Conservation (phyloP, 208 protist genomes). For the Trichomonas gallinae region DNA sequence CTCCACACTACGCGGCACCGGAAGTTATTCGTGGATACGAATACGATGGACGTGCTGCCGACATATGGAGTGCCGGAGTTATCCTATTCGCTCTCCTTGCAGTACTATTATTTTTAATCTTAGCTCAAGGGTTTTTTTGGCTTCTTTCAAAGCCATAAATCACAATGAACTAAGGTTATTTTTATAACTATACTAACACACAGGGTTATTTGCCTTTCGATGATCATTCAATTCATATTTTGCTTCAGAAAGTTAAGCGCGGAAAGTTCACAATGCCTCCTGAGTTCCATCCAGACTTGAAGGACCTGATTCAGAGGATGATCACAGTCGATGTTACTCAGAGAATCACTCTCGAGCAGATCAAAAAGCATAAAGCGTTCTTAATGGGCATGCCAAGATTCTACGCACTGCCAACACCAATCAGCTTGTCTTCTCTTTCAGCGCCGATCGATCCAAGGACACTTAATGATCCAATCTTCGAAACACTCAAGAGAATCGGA, state of each 20-base stretch:
- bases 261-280: not conserved
- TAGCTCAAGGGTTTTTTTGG: too few species aligned
- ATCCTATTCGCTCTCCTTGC: slow-evolving; percentile 69
- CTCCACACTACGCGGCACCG: slow-evolving; percentile 67
- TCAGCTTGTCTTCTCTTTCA: not conserved
- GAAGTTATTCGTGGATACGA: slow-evolving; percentile 60
- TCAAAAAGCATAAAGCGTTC: not conserved
- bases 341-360: not conserved
- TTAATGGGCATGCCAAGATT: not conserved
- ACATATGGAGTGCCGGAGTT: slow-evolving; percentile 56
- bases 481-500: too few species aligned
- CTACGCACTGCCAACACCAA: not conserved
- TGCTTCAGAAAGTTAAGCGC: not conserved
- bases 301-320: not conserved
- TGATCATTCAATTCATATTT: not conserved
- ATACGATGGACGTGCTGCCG: slow-evolving; percentile 50
- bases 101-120: slow-evolving; percentile 33
- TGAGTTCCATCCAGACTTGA: not conserved
- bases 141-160: too few species aligned
- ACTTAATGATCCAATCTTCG: not conserved
- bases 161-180: too few species aligned
- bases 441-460: not conserved
- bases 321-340: not conserved
- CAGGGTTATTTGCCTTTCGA: slow-evolving; percentile 22
- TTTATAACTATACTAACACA: not conserved